Evolutionary conservation across 192 early-diverging fungal genomes (phyloP).

Genomic region (Geranomyces variabilis): DNA sequence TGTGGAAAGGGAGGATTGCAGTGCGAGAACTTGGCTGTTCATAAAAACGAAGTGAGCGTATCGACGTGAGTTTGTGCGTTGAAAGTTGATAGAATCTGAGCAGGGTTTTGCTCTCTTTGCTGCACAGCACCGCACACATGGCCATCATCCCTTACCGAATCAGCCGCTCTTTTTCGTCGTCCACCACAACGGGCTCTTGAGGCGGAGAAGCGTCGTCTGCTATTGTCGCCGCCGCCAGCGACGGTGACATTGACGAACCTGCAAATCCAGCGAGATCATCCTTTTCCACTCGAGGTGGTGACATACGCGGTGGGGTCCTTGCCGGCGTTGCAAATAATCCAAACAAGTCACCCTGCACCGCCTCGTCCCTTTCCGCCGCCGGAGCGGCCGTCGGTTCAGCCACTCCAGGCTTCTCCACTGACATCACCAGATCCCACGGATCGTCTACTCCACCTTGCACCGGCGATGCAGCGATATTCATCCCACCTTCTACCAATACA

Average conservation of each 20-base stretch:
- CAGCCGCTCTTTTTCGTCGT: slow-evolving; percentile 7
- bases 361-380: not conserved
- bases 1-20: slow-evolving; percentile 10
- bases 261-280: too few relatives aligned
- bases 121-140: not conserved
- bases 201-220: not conserved
- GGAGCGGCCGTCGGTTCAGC: not conserved
- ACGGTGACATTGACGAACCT: not conserved
- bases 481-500: too few relatives aligned
- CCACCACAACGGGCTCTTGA: not conserved
- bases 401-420: not conserved
- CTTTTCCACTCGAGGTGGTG: too few relatives aligned
- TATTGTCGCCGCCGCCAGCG: not conserved
- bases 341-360: not conserved
- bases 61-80: not conserved
- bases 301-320: too few relatives aligned
- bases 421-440: not conserved
- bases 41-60: not conserved
- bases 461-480: not conserved
- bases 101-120: not conserved
- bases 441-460: not conserved
- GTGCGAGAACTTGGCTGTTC: slow-evolving; percentile 17
- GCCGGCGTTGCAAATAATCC: not conserved
- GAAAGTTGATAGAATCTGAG: not conserved
- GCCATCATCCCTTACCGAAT: not conserved